These are phyloP conservation scores for Fusarium tupiense DNA, from an alignment of 2,329 filamentous ascomycete species.

Conservation along the genomic window DNA sequence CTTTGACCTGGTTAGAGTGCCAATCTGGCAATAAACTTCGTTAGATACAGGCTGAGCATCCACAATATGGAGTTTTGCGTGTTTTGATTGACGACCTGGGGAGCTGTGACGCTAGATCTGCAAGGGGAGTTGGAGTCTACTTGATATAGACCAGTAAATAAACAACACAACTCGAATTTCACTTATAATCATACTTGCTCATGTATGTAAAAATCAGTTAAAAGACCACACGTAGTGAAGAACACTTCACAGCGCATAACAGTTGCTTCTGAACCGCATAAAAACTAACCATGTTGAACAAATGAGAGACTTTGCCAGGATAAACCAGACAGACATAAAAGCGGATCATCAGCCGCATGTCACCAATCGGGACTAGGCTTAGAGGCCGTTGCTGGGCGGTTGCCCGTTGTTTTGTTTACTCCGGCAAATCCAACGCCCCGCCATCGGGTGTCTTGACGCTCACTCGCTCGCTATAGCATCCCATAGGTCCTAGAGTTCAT, in stretches of 20 bases:
- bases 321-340: constrained; percentile 23
- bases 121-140: background rate
- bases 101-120: constrained; percentile 12
- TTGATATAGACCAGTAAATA: background rate
- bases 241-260: constrained; percentile 12
- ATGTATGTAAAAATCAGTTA: background rate
- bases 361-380: constrained; percentile 39
- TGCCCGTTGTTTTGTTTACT: constrained; percentile 50
- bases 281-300: constrained; percentile 16
- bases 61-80: constrained; percentile 6
- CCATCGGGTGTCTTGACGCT: constrained; percentile 21
- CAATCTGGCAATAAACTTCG: constrained; percentile 11
- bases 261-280: constrained; percentile 10
- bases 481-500: background rate
- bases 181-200: background rate
- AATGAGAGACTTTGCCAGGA: constrained; percentile 33
- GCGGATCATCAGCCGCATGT: constrained; percentile 3
- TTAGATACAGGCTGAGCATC: background rate
- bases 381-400: constrained; percentile 47
- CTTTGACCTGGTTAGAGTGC: background rate
- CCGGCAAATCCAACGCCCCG: constrained; percentile 38
- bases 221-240: background rate
- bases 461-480: constrained; percentile 26
- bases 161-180: background rate
- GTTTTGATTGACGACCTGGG: constrained; percentile 22